These are phyloP conservation scores for Cryptosporidium sp. DNA, from an alignment of 169 alveolate genomes.

Conservation along the genomic window DNA sequence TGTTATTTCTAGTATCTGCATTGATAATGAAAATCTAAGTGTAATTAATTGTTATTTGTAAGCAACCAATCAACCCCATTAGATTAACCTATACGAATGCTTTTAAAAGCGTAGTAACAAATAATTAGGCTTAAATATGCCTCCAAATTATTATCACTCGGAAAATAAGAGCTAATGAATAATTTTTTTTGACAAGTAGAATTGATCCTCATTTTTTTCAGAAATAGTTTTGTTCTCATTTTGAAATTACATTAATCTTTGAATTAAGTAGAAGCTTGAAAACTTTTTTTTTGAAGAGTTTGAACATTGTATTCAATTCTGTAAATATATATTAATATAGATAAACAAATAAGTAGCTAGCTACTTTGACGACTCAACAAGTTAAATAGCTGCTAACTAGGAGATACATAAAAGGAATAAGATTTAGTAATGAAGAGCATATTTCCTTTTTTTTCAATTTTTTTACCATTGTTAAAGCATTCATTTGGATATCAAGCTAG, in stretches of 20 bases:
- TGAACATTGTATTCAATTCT: background rate
- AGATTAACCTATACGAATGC: background rate
- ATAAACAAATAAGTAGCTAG: too few species aligned
- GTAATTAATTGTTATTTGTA: background rate
- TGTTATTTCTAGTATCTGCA: background rate
- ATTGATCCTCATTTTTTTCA: background rate
- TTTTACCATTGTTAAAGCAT: background rate
- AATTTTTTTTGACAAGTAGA: background rate
- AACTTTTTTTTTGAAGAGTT: background rate
- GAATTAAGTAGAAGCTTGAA: background rate
- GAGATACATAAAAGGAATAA: background rate
- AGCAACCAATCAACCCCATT: background rate
- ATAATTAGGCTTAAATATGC: background rate
- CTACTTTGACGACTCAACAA: background rate
- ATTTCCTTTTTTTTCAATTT: background rate
- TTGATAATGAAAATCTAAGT: too few species aligned
- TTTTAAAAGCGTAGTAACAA: background rate
- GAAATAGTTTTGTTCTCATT: background rate
- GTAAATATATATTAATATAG: too few species aligned
- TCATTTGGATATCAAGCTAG: constrained; percentile 13
- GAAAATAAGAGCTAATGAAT: constrained; percentile 12
- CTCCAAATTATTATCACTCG: constrained; percentile 16
- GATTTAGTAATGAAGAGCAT: background rate
- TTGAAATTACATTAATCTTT: background rate
- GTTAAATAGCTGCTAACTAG: background rate